A percentile compares a stretch with the other conserved stretches of the same genome.
Evolutionary conservation across 169 alveolate species (phyloP).

Genomic region (Eimeria sp.): DNA sequence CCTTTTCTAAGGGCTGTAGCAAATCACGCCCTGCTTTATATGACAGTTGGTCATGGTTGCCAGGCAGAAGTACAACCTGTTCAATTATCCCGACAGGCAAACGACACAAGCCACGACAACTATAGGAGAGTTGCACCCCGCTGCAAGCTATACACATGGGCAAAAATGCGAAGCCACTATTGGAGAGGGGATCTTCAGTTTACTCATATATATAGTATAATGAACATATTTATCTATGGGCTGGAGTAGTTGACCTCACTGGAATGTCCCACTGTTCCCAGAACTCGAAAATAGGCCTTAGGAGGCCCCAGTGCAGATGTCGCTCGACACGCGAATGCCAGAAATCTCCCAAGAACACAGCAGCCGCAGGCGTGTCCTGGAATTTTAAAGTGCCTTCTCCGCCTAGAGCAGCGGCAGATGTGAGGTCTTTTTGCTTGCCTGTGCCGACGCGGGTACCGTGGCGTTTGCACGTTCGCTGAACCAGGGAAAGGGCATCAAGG

Average conservation of each 20-base stretch:
- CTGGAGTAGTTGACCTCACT: constrained; percentile 31
- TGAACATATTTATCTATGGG: background rate
- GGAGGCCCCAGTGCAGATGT: constrained; percentile 70
- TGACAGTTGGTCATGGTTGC: constrained; percentile 51
- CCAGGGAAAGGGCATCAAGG: constrained; percentile 57
- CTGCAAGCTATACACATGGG: background rate
- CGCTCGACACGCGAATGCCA: constrained; percentile 69
- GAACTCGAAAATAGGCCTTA: constrained; percentile 58
- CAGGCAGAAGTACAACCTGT: constrained; percentile 56
- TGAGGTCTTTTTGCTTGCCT: background rate
- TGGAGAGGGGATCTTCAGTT: background rate
- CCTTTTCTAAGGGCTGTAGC: constrained; percentile 53
- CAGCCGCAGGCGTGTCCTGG: constrained; percentile 39
- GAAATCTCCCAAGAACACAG: constrained; percentile 63
- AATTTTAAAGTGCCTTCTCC: background rate
- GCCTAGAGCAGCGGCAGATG: background rate
- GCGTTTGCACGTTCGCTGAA: constrained; percentile 62
- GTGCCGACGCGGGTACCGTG: background rate
- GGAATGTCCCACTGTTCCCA: constrained; percentile 72
- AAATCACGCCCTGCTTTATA: constrained; percentile 66
- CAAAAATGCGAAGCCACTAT: background rate
- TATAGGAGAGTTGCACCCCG: background rate
- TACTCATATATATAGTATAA: background rate
- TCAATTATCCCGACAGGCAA: background rate
- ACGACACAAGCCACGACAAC: background rate